Conservation (phyloP, 805 yeast genomes). For the Metschnikowia peoriensis region DNA sequence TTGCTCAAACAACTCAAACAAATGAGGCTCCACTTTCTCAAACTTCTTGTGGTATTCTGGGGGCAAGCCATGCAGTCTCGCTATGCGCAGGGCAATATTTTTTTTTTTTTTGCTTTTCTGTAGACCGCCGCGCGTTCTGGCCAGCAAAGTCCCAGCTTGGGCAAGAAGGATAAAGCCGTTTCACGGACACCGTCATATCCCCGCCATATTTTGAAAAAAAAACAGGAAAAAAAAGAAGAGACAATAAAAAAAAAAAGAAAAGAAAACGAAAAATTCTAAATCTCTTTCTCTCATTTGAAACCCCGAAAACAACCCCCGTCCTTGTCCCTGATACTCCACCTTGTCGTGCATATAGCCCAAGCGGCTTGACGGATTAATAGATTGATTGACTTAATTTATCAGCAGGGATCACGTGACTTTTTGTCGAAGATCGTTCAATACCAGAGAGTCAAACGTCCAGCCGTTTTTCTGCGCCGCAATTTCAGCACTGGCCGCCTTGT, state of each 20-base stretch:
- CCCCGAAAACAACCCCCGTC: too few species aligned
- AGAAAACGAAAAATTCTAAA: too few species aligned
- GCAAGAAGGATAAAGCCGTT: background rate
- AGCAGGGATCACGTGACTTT: background rate
- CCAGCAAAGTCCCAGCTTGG: background rate
- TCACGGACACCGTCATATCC: background rate
- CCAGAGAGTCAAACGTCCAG: slow-evolving; percentile 32
- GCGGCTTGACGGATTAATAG: too few species aligned
- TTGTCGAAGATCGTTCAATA: background rate
- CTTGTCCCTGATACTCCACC: too few species aligned
- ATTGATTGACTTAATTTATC: too few species aligned
- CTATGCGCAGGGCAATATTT: background rate
- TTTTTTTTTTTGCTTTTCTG: background rate
- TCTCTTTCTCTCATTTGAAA: too few species aligned
- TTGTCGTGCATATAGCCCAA: too few species aligned
- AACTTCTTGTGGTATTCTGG: background rate
- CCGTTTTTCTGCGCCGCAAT: slow-evolving; percentile 21
- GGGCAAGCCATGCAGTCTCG: background rate
- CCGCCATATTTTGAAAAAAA: background rate
- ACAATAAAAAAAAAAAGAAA: too few species aligned
- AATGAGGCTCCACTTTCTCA: too few species aligned
- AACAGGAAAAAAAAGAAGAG: too few species aligned
- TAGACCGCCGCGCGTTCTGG: too few species aligned
- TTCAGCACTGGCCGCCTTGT: slow-evolving; percentile 14
- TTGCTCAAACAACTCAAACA: background rate